Percentiles rank a stretch among this genome's conserved stretches.
Conservation (phyloP, 2,329 filamentous ascomycete species). For the Raffaelea ambrosiae region DNA sequence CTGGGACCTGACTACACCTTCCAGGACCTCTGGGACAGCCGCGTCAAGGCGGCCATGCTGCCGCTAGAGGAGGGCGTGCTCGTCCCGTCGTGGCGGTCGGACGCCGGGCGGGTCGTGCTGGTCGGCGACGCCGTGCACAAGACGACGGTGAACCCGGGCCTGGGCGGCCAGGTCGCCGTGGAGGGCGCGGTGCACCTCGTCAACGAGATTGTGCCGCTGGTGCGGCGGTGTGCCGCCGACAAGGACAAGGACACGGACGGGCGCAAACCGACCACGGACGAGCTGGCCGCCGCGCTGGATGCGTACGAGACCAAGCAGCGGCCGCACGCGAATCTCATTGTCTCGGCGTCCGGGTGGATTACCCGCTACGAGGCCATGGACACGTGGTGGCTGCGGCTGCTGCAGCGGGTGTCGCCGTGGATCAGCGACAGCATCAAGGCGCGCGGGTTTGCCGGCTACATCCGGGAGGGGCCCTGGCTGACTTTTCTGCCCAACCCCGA, state of each 20-base stretch:
- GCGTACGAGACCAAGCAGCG: background rate
- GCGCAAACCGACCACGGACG: background rate
- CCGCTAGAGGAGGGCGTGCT: background rate
- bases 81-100: background rate
- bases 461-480: background rate
- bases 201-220: background rate
- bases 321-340: background rate
- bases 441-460: background rate
- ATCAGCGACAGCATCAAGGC: background rate
- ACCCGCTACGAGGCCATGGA: background rate
- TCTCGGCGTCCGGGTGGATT: background rate
- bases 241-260: too few species aligned
- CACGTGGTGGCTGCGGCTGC: background rate
- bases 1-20: conserved; percentile 9
- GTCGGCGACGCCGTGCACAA: background rate
- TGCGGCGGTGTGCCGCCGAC: too few species aligned
- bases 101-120: background rate
- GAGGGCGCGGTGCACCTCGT: background rate
- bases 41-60: background rate
- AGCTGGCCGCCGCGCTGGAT: background rate
- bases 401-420: background rate
- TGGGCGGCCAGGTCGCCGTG: background rate
- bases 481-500: background rate
- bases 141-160: background rate
- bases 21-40: conserved; percentile 12